Conservation (phyloP, 495 filamentous ascomycete species). For the Geopyxis carbonaria region DNA sequence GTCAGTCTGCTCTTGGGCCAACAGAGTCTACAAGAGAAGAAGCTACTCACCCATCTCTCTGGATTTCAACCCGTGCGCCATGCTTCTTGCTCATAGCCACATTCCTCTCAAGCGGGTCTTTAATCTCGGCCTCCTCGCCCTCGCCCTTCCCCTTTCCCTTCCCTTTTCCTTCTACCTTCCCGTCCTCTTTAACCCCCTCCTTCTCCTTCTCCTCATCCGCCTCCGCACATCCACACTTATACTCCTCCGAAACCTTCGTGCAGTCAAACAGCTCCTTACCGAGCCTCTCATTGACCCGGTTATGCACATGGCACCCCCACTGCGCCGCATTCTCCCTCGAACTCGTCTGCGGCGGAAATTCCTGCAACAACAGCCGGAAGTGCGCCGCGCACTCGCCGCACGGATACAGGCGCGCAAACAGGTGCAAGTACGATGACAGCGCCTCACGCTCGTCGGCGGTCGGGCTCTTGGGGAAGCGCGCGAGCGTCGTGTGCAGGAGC, state of each 20-base stretch:
- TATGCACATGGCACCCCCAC: conserved; percentile 92
- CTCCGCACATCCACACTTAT: conserved; percentile 88
- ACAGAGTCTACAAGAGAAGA: too few species aligned
- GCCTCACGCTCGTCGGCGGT: conserved; percentile 68
- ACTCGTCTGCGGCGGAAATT: conserved; percentile 82
- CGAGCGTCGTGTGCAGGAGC: conserved; percentile 88
- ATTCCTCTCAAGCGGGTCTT: conserved; percentile 13
- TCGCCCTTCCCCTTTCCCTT: neutral
- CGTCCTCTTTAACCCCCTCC: conserved; percentile 20
- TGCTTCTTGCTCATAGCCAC: conserved; percentile 32
- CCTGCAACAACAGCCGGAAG: conserved; percentile 63
- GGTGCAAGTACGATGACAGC: conserved; percentile 65
- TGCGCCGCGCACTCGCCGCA: conserved; percentile 89
- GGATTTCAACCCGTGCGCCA: conserved; percentile 32
- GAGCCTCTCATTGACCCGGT: conserved; percentile 78
- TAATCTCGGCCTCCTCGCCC: neutral
- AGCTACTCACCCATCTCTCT: neutral
- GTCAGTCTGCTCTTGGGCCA: too few species aligned
- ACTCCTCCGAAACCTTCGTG: conserved; percentile 72
- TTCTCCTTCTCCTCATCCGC: conserved; percentile 36
- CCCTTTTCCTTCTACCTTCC: conserved; percentile 5
- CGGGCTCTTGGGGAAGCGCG: conserved; percentile 76
- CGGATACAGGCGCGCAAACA: conserved; percentile 86
- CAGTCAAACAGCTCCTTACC: conserved; percentile 76
- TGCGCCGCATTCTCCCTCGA: conserved; percentile 66